A percentile compares a stretch with the other conserved stretches of the same genome.
Evolutionary conservation across 306 rosid genomes (phyloP).

Genomic region (Inga oerstediana): DNA sequence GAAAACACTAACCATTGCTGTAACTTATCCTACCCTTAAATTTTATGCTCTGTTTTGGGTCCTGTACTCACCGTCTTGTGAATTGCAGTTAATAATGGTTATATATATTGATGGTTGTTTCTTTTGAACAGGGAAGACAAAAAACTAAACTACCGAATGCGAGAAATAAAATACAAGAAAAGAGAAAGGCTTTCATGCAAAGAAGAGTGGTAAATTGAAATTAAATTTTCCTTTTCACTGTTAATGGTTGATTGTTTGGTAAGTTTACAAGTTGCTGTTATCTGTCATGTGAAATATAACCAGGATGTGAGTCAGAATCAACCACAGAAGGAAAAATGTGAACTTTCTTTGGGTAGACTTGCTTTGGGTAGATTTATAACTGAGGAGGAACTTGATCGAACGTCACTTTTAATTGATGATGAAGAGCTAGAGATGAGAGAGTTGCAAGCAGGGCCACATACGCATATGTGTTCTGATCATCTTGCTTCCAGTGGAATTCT

Average conservation of each 20-base stretch:
- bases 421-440: conserved; percentile 89
- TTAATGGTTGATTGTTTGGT: conserved; percentile 28
- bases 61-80: conserved; percentile 17
- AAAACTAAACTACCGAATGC: conserved; percentile 51
- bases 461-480: conserved; percentile 59
- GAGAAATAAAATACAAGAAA: conserved; percentile 57
- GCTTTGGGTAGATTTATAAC: conserved; percentile 52
- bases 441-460: conserved; percentile 55
- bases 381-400: conserved; percentile 49
- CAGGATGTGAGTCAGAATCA: conserved; percentile 43
- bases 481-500: conserved; percentile 52
- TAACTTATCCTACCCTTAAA: conserved; percentile 41
- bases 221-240: conserved; percentile 22
- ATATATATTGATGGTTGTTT: conserved; percentile 25
- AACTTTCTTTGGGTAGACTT: conserved; percentile 68
- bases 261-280: conserved; percentile 32
- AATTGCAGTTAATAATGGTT: conserved; percentile 20
- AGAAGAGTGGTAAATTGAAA: conserved; percentile 57
- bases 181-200: conserved; percentile 53
- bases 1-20: conserved; percentile 42
- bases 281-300: conserved; percentile 58
- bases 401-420: conserved; percentile 75
- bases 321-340: conserved; percentile 55
- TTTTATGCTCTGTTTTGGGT: conserved; percentile 21
- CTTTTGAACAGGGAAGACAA: conserved; percentile 61